phyloP scores from a whole-genome alignment of 1,139 yeast species.

The Protomyces arabidopsidicola region DNA sequence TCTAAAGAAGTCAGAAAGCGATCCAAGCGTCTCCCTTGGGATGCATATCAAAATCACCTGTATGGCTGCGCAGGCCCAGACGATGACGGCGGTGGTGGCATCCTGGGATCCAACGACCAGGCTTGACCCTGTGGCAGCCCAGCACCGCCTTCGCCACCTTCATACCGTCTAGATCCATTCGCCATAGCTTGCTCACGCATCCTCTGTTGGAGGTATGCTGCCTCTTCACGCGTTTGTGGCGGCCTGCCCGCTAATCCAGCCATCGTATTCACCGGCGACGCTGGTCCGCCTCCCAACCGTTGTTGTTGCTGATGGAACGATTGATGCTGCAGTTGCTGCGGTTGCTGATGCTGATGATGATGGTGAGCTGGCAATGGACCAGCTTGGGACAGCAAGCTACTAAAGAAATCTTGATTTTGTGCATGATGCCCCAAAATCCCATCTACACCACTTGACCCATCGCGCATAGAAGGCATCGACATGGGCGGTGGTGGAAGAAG shows the following conservation, averaged over 20 bases:
- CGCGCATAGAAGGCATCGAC: slow-evolving; percentile 12
- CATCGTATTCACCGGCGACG: not conserved
- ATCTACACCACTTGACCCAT: not conserved
- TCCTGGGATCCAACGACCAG: not conserved
- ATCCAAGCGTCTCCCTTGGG: too few species aligned
- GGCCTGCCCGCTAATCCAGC: not conserved
- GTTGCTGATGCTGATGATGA: not conserved
- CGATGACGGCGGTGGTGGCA: not conserved
- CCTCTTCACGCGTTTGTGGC: not conserved
- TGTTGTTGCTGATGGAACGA: not conserved
- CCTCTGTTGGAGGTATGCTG: not conserved
- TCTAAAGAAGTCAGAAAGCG: not conserved
- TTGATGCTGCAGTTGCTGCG: not conserved
- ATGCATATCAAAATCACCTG: not conserved
- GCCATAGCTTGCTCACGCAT: not conserved
- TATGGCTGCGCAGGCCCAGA: not conserved
- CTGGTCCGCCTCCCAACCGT: not conserved
- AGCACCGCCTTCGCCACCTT: not conserved
- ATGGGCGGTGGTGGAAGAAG: not conserved
- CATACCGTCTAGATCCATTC: not conserved
- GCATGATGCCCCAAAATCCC: slow-evolving; percentile 13
- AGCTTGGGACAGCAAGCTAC: slow-evolving; percentile 3
- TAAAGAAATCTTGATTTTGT: slow-evolving; percentile 25
- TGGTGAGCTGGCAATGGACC: not conserved
- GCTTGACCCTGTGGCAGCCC: not conserved